Conservation (phyloP, 1,284 basidiomycete species). For the Fomitopsis pinicola region DNA sequence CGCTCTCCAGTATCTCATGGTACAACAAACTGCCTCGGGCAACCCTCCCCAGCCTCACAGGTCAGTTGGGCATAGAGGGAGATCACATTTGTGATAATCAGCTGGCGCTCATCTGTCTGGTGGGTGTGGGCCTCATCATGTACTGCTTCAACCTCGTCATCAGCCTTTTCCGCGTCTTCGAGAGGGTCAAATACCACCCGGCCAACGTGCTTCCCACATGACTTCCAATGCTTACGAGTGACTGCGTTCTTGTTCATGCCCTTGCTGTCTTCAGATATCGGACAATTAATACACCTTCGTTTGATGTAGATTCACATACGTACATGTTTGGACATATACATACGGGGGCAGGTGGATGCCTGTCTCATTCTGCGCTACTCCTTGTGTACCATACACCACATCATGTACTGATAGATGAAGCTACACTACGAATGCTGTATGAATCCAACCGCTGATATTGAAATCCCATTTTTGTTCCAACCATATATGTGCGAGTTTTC, state of each 20-base stretch:
- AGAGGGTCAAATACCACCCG: conserved; percentile 72
- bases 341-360: not conserved
- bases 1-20: conserved; percentile 57
- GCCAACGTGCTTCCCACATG: conserved; percentile 10
- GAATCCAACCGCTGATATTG: not conserved
- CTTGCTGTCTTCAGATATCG: not conserved
- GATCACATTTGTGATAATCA: conserved; percentile 66
- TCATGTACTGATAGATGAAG: not conserved
- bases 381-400: not conserved
- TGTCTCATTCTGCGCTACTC: not conserved
- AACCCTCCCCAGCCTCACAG: conserved; percentile 33
- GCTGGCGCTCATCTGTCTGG: conserved; percentile 69
- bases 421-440: not conserved
- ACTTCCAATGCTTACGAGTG: conserved; percentile 6
- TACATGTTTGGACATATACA: not conserved
- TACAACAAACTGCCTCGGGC: conserved; percentile 60
- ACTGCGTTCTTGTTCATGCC: not conserved
- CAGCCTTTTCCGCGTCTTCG: conserved; percentile 82
- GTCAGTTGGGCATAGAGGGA: conserved; percentile 43
- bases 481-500: not conserved
- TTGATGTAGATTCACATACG: not conserved
- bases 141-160: conserved; percentile 82
- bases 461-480: not conserved
- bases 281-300: not conserved
- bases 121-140: conserved; percentile 68